Evolutionary conservation across 176 grass and related monocot genomes (phyloP).

Genomic region (Thinopyrum elongatum): DNA sequence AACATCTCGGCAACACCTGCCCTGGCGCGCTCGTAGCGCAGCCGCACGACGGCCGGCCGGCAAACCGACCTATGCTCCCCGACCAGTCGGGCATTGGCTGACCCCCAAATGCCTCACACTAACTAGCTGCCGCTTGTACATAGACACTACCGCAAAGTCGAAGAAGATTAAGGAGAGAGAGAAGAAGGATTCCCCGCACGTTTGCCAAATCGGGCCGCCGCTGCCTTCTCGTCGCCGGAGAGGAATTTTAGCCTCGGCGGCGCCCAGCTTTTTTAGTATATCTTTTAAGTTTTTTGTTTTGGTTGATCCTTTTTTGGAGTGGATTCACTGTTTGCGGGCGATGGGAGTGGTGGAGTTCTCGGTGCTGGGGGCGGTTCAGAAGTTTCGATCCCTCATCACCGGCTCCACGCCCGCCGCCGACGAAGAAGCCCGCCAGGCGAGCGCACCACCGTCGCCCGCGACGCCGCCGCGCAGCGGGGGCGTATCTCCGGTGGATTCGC

Average conservation of each 20-base stretch:
- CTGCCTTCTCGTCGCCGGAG: constrained; percentile 31
- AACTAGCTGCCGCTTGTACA: constrained; percentile 35
- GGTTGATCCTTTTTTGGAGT: neutral
- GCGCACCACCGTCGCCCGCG: neutral
- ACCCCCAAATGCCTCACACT: constrained; percentile 37
- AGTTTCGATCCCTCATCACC: constrained; percentile 62
- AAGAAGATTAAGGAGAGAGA: neutral
- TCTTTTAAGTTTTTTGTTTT: constrained; percentile 7
- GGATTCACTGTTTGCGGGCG: constrained; percentile 23
- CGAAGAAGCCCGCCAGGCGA: neutral
- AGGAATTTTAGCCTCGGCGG: constrained; percentile 58
- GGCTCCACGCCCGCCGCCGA: constrained; percentile 12
- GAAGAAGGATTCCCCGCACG: neutral
- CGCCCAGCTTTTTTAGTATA: neutral
- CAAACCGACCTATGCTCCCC: constrained; percentile 43
- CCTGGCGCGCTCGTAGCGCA: constrained; percentile 16
- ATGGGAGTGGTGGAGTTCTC: constrained; percentile 76
- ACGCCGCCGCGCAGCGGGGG: constrained; percentile 37
- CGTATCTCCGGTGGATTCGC: constrained; percentile 26
- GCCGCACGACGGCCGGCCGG: constrained; percentile 33
- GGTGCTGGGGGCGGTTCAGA: constrained; percentile 57
- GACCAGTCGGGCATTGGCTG: constrained; percentile 60
- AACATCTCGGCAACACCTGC: neutral
- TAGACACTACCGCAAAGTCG: neutral
- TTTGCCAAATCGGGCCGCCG: constrained; percentile 2